A percentile compares a stretch with the other conserved stretches of the same genome.
Conservation (phyloP, 2,329 filamentous ascomycete species). For the Cryphonectria naterciae region DNA sequence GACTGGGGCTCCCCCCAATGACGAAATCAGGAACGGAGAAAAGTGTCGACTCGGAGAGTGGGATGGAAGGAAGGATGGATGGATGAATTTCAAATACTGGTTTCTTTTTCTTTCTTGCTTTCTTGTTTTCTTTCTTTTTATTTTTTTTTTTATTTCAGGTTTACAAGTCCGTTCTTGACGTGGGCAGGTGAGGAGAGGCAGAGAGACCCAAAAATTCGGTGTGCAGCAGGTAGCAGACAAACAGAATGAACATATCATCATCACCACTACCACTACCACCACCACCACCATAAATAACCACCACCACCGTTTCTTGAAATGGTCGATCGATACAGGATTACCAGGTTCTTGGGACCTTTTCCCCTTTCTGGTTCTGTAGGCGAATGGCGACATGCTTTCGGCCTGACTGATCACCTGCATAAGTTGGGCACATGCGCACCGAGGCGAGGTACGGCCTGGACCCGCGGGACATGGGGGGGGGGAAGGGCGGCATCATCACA, state of each 20-base stretch:
- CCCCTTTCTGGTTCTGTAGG: neutral
- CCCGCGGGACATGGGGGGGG: neutral
- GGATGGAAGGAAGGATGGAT: neutral
- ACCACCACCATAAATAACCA: neutral
- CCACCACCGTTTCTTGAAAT: neutral
- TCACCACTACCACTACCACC: neutral
- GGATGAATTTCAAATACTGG: neutral
- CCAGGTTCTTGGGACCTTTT: neutral
- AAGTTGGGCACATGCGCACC: neutral
- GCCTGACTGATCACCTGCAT: constrained; percentile 1
- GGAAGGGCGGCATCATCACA: too few species aligned
- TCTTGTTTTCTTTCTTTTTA: neutral
- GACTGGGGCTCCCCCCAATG: neutral
- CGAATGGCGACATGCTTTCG: neutral
- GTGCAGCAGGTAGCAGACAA: neutral
- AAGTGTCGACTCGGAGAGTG: neutral
- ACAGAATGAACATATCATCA: neutral
- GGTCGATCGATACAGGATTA: neutral
- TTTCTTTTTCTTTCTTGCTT: too few species aligned
- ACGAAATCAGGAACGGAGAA: neutral
- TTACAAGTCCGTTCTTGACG: neutral
- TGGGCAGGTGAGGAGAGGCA: neutral
- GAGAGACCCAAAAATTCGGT: neutral
- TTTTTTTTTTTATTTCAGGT: neutral
- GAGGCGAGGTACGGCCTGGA: neutral